Evolutionary conservation across 441 rosid genomes (phyloP).

Genomic region (Theobroma grandiflorum): DNA sequence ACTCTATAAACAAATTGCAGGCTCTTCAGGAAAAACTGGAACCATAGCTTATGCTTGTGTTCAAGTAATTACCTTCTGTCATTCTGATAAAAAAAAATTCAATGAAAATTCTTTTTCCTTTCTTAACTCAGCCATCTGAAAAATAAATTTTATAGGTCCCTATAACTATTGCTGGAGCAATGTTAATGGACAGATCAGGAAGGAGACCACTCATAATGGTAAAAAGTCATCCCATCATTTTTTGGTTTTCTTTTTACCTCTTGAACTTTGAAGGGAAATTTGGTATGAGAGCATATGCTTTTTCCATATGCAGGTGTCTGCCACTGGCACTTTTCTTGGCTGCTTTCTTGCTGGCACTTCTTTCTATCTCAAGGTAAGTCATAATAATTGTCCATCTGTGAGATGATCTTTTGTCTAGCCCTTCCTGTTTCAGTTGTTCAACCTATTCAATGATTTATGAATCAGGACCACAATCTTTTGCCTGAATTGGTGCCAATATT

Average conservation of each 20-base stretch:
- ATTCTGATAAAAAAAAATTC: background rate
- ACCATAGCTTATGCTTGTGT: conserved; percentile 83
- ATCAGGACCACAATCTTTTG: conserved; percentile 62
- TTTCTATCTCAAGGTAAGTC: conserved; percentile 73
- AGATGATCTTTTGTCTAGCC: background rate
- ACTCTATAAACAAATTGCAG: conserved; percentile 43
- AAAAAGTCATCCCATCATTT: conserved; percentile 9
- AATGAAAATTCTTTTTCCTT: background rate
- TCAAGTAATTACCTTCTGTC: conserved; percentile 53
- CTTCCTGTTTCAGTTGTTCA: conserved; percentile 19
- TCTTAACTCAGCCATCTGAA: conserved; percentile 17
- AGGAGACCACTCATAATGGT: conserved; percentile 94
- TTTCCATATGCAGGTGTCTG: conserved; percentile 60
- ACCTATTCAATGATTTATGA: conserved; percentile 19
- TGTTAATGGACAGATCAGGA: conserved; percentile 80
- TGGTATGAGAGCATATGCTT: background rate
- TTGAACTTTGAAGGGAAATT: background rate
- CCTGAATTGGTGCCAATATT: conserved; percentile 69
- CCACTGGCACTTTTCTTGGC: conserved; percentile 79
- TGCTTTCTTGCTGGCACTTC: conserved; percentile 72
- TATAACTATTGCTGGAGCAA: conserved; percentile 75
- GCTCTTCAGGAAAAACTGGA: conserved; percentile 80
- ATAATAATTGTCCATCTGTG: background rate
- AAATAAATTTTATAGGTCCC: conserved; percentile 55
- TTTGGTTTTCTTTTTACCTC: background rate